These are phyloP conservation scores for Acephala macrosclerotiorum DNA, from an alignment of 2,329 filamentous ascomycete genomes.

Conservation along the genomic window DNA sequence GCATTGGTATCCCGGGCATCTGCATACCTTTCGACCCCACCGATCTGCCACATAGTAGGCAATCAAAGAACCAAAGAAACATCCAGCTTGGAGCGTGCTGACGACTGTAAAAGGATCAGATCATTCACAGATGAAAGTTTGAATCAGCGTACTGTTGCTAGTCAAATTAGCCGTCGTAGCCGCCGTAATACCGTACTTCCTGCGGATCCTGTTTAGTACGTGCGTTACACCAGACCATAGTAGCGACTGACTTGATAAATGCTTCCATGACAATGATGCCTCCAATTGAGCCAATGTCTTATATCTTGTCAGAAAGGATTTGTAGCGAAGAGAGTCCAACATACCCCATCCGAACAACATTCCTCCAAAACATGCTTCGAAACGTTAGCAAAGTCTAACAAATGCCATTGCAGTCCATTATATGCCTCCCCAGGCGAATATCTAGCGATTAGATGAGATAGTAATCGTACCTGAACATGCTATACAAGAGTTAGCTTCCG, in stretches of 20 bases:
- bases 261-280: slow-evolving; percentile 73
- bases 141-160: slow-evolving; percentile 51
- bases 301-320: background rate
- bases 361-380: slow-evolving; percentile 69
- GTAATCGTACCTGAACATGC: slow-evolving; percentile 48
- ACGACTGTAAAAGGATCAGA: slow-evolving; percentile 55
- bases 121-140: no score
- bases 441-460: background rate
- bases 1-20: background rate
- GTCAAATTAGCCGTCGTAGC: slow-evolving; percentile 57
- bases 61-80: slow-evolving; percentile 68
- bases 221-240: background rate
- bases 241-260: slow-evolving; percentile 58
- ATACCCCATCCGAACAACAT: slow-evolving; percentile 63
- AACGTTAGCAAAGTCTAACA: slow-evolving; percentile 15
- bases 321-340: slow-evolving; percentile 5
- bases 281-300: slow-evolving; percentile 78
- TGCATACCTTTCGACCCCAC: slow-evolving; percentile 36
- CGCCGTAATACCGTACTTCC: slow-evolving; percentile 47
- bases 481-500: slow-evolving; percentile 55
- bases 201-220: slow-evolving; percentile 48
- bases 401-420: background rate
- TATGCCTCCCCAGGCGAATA: background rate
- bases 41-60: slow-evolving; percentile 49
- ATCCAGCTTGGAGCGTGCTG: slow-evolving; percentile 74